A percentile compares a stretch with the other conserved stretches of the same genome.
These are phyloP conservation scores for Taphrina wiesneri DNA, from an alignment of 1,139 yeast genomes.

Conservation along the genomic window DNA sequence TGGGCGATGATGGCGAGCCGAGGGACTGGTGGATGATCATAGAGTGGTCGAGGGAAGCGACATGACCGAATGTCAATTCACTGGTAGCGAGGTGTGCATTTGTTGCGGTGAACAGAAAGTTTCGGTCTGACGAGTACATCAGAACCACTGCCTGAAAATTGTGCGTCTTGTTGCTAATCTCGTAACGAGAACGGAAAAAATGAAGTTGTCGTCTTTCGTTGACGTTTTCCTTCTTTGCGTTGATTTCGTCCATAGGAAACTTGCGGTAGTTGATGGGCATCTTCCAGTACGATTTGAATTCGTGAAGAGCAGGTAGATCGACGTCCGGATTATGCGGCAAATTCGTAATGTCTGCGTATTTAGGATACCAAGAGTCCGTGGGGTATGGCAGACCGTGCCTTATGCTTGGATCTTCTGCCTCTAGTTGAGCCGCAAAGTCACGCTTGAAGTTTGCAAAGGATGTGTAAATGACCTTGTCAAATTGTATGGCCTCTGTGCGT, in stretches of 20 bases:
- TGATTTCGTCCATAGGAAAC: conserved; percentile 17
- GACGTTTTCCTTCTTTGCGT: not conserved
- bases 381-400: conserved; percentile 31
- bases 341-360: not conserved
- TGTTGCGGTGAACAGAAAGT: conserved; percentile 30
- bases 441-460: conserved; percentile 29
- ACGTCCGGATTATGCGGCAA: conserved; percentile 21
- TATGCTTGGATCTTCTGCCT: conserved; percentile 11
- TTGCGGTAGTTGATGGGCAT: conserved; percentile 27
- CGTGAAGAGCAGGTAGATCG: conserved; percentile 23
- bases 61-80: conserved; percentile 13
- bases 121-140: conserved; percentile 29
- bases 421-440: conserved; percentile 8
- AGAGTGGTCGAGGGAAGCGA: conserved; percentile 28
- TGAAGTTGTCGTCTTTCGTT: conserved; percentile 25
- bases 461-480: conserved; percentile 33
- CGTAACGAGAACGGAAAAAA: conserved; percentile 15
- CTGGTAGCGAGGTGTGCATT: conserved; percentile 22
- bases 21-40: conserved; percentile 20
- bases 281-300: conserved; percentile 26
- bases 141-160: conserved; percentile 28
- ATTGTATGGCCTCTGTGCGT: conserved; percentile 25
- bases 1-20: conserved; percentile 12
- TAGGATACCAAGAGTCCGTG: conserved; percentile 7
- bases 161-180: conserved; percentile 16